Conservation (phyloP, 805 yeast species). For the Zygotorulaspora florentina region DNA sequence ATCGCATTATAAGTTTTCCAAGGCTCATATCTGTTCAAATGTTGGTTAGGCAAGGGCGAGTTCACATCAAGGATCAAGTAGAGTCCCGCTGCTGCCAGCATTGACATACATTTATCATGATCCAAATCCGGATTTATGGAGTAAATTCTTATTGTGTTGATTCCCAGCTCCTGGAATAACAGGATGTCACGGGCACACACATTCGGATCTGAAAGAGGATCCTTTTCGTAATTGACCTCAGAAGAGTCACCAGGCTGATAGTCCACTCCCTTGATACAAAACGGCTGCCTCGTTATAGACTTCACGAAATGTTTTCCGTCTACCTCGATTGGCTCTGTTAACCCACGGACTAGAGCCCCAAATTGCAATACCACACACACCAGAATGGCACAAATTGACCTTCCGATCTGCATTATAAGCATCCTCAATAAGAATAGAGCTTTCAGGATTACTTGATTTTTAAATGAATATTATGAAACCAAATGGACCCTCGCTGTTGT, state of each 20-base stretch:
- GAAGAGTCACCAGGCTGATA: conserved; percentile 97
- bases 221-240: conserved; percentile 51
- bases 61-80: conserved; percentile 87
- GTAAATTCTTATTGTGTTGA: conserved; percentile 84
- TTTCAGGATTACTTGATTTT: background rate
- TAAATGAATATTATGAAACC: background rate
- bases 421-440: too few species aligned
- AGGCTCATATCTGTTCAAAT: conserved; percentile 86
- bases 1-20: conserved; percentile 77
- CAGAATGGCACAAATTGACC: background rate
- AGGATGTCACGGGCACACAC: conserved; percentile 77
- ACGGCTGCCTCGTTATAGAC: conserved; percentile 68
- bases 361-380: conserved; percentile 3
- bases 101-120: conserved; percentile 87
- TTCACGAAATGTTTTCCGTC: conserved; percentile 72
- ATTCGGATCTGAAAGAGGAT: conserved; percentile 72
- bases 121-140: conserved; percentile 76
- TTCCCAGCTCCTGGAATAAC: conserved; percentile 76
- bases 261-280: conserved; percentile 82
- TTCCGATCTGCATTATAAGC: background rate
- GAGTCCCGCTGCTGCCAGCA: conserved; percentile 90
- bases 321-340: conserved; percentile 63
- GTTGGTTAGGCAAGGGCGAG: conserved; percentile 74
- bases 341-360: conserved; percentile 15
- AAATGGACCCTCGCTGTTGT: too few species aligned